A percentile compares a stretch with the other conserved stretches of the same genome.
These are phyloP conservation scores for Fusarium sp. DNA, from an alignment of 2,329 filamentous ascomycete genomes.

Conservation along the genomic window DNA sequence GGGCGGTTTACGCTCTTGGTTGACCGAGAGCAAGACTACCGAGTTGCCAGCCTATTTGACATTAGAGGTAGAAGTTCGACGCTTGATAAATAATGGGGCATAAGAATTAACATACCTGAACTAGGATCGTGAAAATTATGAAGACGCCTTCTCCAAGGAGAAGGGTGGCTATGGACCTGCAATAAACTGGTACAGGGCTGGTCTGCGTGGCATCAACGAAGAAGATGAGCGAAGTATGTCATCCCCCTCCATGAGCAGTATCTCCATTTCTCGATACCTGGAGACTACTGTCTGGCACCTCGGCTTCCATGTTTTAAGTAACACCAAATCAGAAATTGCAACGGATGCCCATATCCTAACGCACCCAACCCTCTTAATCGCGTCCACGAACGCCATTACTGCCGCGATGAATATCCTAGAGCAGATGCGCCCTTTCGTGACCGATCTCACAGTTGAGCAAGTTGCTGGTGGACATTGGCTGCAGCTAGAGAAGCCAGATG, in stretches of 20 bases:
- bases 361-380: not conserved
- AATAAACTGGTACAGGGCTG: not conserved
- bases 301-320: not conserved
- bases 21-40: not conserved
- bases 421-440: not conserved
- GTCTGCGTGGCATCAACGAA: not conserved
- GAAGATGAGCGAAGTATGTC: not conserved
- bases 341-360: not conserved
- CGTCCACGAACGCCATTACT: not conserved
- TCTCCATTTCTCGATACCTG: not conserved
- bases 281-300: not conserved
- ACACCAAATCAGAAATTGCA: not conserved
- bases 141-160: not conserved
- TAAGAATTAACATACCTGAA: accelerated
- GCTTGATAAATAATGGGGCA: accelerated
- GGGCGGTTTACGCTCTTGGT: not conserved
- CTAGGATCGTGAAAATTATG: not conserved
- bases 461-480: not conserved
- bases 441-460: not conserved
- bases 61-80: not conserved
- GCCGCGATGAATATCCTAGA: not conserved
- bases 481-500: not conserved
- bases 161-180: not conserved
- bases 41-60: not conserved
- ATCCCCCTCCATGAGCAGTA: not conserved